phyloP scores from a whole-genome alignment of 169 alveolate species.

The Plasmodium gonderi region DNA sequence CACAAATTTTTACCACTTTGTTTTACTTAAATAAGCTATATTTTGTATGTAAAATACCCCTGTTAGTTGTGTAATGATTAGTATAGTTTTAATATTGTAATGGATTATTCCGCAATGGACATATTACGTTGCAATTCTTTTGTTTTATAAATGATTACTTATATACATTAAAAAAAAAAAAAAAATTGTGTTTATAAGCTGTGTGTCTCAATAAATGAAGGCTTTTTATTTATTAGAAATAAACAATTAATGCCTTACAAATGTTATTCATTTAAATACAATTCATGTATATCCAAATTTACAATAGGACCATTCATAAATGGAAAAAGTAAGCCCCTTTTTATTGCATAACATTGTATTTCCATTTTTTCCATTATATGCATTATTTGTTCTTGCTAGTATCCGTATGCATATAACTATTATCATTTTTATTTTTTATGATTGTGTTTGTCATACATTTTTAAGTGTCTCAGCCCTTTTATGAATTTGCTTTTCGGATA shows the following conservation, averaged over 20 bases:
- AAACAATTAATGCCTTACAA: neutral
- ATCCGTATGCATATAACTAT: too few relatives aligned
- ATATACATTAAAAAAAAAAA: neutral
- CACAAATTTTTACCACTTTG: neutral
- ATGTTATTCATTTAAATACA: neutral
- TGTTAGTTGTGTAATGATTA: neutral
- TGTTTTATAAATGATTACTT: neutral
- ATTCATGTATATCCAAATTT: neutral
- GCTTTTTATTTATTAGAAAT: neutral
- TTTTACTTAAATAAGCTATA: neutral
- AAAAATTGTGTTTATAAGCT: neutral
- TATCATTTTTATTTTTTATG: neutral
- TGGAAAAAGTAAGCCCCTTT: neutral
- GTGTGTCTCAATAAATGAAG: neutral
- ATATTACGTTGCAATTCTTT: neutral
- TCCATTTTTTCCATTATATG: neutral
- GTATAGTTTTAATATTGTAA: neutral
- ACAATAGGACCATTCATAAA: constrained; percentile 4
- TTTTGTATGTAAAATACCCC: neutral
- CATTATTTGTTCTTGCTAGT: too few relatives aligned
- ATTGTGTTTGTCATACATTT: neutral
- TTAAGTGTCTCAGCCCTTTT: too few relatives aligned
- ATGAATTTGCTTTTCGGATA: neutral
- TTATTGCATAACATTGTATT: neutral
- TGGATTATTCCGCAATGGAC: neutral